These are phyloP conservation scores for Turritis glabra DNA, from an alignment of 345 rosid species.

Conservation along the genomic window DNA sequence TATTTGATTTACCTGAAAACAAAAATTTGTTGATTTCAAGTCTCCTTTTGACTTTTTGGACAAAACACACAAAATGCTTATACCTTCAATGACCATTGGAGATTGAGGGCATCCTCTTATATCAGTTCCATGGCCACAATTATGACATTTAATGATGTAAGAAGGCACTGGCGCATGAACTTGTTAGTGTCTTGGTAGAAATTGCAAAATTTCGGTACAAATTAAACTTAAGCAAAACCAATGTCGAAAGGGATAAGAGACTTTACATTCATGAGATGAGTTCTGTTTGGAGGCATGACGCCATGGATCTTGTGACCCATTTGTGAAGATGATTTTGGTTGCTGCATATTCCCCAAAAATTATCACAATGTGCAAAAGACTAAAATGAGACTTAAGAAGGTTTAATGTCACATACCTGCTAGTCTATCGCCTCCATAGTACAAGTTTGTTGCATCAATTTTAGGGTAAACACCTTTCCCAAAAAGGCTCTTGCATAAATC, in stretches of 20 bases:
- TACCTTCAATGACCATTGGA: conserved; percentile 75
- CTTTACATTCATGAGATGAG: conserved; percentile 71
- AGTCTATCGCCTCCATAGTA: conserved; percentile 84
- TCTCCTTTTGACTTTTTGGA: not conserved
- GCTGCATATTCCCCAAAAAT: conserved; percentile 42
- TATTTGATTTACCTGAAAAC: conserved; percentile 60
- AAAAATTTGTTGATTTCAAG: not conserved
- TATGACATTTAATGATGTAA: conserved; percentile 67
- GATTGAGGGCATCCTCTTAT: conserved; percentile 90
- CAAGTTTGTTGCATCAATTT: conserved; percentile 67
- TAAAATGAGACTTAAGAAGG: conserved; percentile 21
- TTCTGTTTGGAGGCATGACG: conserved; percentile 84
- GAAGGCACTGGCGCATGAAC: conserved; percentile 29
- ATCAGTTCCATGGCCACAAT: conserved; percentile 93
- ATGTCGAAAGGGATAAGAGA: conserved; percentile 9
- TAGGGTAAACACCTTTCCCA: conserved; percentile 68
- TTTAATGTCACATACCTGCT: conserved; percentile 49
- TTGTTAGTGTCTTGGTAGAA: not conserved
- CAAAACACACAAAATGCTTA: not conserved
- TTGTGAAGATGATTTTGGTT: conserved; percentile 78
- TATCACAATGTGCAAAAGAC: not conserved
- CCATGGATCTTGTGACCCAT: conserved; percentile 97
- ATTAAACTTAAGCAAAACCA: not conserved
- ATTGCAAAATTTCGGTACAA: not conserved
- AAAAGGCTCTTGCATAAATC: conserved; percentile 81